Evolutionary conservation across 1,284 basidiomycete genomes (phyloP), one percentile per base, ranked within the genome.

Genomic region (Ganoderma lucidum): DNA sequence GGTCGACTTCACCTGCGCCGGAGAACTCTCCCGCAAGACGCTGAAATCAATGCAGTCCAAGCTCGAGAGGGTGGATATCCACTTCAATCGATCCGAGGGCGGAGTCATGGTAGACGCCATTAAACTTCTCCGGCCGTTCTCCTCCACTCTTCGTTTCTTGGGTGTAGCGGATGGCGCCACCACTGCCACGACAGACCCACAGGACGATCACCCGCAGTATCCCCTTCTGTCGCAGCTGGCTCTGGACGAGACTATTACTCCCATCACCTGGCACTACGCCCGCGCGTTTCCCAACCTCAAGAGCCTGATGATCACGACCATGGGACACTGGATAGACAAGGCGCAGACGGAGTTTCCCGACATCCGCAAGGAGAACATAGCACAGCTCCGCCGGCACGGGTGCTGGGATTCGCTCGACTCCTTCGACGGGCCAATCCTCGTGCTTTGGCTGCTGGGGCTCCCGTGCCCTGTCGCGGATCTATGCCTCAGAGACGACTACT

Each of bases 191-290:
- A 30, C 32, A 5, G 30, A 30, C 28, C 28, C 53, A 17, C 48
- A 51, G 28, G 53, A 32, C 28, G 53, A 32, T 32, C 2, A 12
- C 14, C 53, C 53, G 0, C 53, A 32, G 53, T 55, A 55, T 32
- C 53, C 53, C 8, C 30, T 32, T 15, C 4, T 55, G 2, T 32
- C 28, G 8, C 3, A 9, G 28, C 17, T 55, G 30, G 32, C 53
- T 3, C 14, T 55, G 28, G 6, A 55, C 6, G 53, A 32, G 1
- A 14, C 53, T 15, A 1, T 9, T 32, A 32, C 14, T 15, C 30
- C 30, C 30, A 55, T 17, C 30, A 55, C 53, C 28, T 55, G 53
- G 53, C 53, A 55, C 53, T 55, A 55, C 30, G 28, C 17, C 53
- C 53, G 30, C 14, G 30, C 30, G 30, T 55, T 55, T 17, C 30